Evolutionary conservation across 2,329 filamentous ascomycete genomes (phyloP), one percentile per base, ranked within the genome.

Genomic region (Mycosphaerella sp.): DNA sequence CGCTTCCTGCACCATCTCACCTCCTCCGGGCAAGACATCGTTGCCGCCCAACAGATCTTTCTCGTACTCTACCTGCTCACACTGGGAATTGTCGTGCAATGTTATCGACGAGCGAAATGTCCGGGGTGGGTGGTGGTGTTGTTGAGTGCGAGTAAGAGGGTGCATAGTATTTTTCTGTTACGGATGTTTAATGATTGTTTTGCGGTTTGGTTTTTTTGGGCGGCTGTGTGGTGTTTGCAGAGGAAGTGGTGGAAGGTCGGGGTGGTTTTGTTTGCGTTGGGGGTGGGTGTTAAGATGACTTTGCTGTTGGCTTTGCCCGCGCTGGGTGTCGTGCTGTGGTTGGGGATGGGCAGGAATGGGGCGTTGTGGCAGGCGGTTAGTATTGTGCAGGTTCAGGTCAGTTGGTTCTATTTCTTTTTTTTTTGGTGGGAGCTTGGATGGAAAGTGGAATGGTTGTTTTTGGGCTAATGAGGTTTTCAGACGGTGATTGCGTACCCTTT

Each of bases 101-200:
- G 88, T 71, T 97, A 98, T 67, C 78, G 80, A 65, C 75, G 76
- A 56, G 87, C 87, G 48, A 81, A 82, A 71, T 87, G 86, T 13
- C 91, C 93, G 7, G 88, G 89, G 0, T 97, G 94, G 70, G 75
- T 97, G 50, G 85, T 95, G 56, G 85, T 89, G 0, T 77, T 97
- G 53, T 78, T 98, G 44, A 79, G 95, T 47, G 73, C 95, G 41
- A 96, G 90, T 49, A 97, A 97, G 70, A 81, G 93, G 32, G 74
- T 97, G 21, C 93, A 98, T 70, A 95, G 89, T 69, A 86, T 98
- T 61, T 98, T 93, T 65, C 73, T 98, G 60, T 78, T 98, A 49
- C 82, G 93, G 39, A 85, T 91, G 64, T 98, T 98, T 77, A 98
- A 98, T 71, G 93, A 98, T 71, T 88, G 89, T 61, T 87, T 95